Evolutionary conservation across 2,329 filamentous ascomycete species (phyloP).

Genomic region (Claviceps sp.): DNA sequence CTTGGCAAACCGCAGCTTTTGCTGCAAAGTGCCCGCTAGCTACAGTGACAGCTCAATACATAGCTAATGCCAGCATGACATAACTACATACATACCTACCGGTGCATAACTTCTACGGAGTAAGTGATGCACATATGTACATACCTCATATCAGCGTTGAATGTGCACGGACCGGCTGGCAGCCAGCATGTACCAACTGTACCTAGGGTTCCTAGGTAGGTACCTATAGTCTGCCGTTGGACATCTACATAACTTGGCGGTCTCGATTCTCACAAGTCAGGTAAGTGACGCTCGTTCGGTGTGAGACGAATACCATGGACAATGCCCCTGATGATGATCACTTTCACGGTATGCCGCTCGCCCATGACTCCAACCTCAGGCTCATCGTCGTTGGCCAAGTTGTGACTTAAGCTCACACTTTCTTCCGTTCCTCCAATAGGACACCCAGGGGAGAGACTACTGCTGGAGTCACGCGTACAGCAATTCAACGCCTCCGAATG

Average conservation of each 20-base stretch:
- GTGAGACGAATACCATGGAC: neutral
- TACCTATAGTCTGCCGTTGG: neutral
- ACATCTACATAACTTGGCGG: neutral
- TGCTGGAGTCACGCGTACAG: conserved; percentile 36
- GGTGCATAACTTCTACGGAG: too few relatives aligned
- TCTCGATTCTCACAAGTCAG: neutral
- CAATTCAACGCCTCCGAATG: conserved; percentile 37
- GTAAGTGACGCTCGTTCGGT: too few relatives aligned
- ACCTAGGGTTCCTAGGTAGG: neutral
- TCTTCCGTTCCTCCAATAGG: conserved; percentile 29
- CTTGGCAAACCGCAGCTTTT: too few relatives aligned
- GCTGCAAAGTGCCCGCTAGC: too few relatives aligned
- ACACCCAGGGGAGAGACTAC: conserved; percentile 32
- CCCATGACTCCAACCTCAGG: neutral
- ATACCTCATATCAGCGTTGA: neutral
- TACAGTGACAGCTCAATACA: too few relatives aligned
- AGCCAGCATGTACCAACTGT: neutral
- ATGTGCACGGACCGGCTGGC: neutral
- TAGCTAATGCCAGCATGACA: too few relatives aligned
- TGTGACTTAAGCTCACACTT: neutral
- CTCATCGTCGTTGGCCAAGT: neutral
- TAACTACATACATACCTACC: too few relatives aligned
- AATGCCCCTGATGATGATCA: neutral
- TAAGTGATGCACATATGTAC: too few relatives aligned
- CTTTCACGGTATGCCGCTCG: neutral